These are phyloP conservation scores for Paramecium tetraurelia DNA, from an alignment of 73 alveolate species.

Conservation along the genomic window DNA sequence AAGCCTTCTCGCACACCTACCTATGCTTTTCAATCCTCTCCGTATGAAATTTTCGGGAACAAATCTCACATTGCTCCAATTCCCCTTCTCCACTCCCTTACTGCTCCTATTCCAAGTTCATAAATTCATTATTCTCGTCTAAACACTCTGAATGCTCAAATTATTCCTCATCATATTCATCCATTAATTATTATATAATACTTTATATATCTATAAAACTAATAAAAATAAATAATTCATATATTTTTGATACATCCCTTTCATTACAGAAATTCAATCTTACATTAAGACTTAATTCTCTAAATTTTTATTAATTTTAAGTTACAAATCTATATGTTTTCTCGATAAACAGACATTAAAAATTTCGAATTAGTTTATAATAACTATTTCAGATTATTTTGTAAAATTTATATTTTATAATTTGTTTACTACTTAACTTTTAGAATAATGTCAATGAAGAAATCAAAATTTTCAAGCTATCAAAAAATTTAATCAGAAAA, in stretches of 20 bases:
- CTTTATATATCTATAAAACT: background rate
- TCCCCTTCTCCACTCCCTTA: background rate
- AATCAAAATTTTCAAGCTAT: background rate
- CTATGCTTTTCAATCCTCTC: constrained; percentile 20
- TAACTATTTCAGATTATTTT: background rate
- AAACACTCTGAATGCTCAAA: background rate
- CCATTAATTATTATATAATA: background rate
- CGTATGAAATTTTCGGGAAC: background rate
- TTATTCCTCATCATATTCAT: background rate
- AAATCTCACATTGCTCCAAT: background rate
- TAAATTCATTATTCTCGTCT: background rate
- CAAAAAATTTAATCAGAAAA: background rate
- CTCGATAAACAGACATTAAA: background rate
- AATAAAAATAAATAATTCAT: background rate
- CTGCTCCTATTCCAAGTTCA: background rate
- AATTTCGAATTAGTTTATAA: too few species aligned
- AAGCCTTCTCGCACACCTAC: constrained; percentile 15
- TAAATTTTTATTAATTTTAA: background rate
- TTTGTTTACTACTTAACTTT: background rate
- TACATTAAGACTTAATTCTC: background rate
- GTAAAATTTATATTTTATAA: background rate
- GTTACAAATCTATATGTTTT: too few species aligned
- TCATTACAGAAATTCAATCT: too few species aligned
- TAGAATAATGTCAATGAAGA: background rate
- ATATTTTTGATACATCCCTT: background rate